Evolutionary conservation across 2,329 filamentous ascomycete genomes (phyloP).

Genomic region (Aspergillus aculeatinus): DNA sequence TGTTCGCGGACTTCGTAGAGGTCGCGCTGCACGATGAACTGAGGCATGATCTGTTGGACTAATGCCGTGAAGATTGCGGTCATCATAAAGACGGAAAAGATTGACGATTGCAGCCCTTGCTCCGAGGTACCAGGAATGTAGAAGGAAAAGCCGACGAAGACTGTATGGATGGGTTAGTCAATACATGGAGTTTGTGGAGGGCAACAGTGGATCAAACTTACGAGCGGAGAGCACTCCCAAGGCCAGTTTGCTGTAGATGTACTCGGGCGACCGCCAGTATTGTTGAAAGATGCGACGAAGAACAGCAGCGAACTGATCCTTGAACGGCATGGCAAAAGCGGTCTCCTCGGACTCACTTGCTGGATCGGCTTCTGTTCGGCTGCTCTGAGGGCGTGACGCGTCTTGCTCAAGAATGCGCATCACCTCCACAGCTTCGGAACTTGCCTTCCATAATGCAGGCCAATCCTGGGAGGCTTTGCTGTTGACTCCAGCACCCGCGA

Average conservation of each 20-base stretch:
- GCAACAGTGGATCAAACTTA: not conserved
- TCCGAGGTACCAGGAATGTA: not conserved
- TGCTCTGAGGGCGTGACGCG: too few species aligned
- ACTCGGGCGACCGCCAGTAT: not conserved
- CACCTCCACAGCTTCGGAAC: not conserved
- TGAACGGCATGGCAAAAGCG: too few species aligned
- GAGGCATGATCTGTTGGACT: not conserved
- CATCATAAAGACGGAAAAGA: not conserved
- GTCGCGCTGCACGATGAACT: not conserved
- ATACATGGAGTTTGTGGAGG: too few species aligned
- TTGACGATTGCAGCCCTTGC: not conserved
- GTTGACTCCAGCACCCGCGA: conserved; percentile 29
- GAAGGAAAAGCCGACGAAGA: not conserved
- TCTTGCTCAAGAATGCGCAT: too few species aligned
- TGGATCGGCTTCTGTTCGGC: too few species aligned
- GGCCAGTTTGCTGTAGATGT: not conserved
- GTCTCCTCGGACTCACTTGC: too few species aligned
- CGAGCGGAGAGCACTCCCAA: not conserved
- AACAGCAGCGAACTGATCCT: too few species aligned
- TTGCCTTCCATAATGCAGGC: not conserved
- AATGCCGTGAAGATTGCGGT: not conserved
- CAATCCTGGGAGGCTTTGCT: not conserved
- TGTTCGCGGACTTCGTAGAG: not conserved
- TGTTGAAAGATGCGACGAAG: not conserved
- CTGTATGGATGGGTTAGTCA: not conserved